Conservation (phyloP, 1,139 yeast genomes). For the Suhomyces terraborum region DNA sequence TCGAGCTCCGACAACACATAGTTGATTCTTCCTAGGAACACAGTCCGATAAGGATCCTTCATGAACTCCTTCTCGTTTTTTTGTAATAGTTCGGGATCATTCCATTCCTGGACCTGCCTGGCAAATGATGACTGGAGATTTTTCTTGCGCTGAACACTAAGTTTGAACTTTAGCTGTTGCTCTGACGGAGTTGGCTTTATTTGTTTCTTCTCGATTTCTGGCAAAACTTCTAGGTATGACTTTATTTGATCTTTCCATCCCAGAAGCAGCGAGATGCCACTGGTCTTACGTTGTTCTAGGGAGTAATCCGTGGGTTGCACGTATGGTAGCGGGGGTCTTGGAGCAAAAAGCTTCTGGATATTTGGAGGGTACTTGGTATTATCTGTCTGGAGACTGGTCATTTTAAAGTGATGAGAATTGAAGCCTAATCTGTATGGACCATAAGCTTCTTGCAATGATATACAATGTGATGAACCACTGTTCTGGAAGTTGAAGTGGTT, state of each 20-base stretch:
- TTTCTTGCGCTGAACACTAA: conserved; percentile 12
- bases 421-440: background rate
- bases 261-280: conserved; percentile 54
- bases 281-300: conserved; percentile 52
- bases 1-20: conserved; percentile 71
- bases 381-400: conserved; percentile 19
- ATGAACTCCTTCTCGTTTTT: conserved; percentile 57
- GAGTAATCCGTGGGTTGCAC: conserved; percentile 57
- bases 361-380: conserved; percentile 56
- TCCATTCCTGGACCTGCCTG: conserved; percentile 45
- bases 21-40: conserved; percentile 73
- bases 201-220: conserved; percentile 30
- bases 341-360: conserved; percentile 65
- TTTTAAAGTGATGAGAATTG: too few species aligned
- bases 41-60: conserved; percentile 73
- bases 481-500: too few species aligned
- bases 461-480: background rate
- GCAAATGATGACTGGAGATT: conserved; percentile 28
- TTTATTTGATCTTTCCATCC: conserved; percentile 35
- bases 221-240: conserved; percentile 28
- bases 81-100: conserved; percentile 52
- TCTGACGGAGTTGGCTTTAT: conserved; percentile 14
- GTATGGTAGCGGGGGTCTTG: conserved; percentile 66
- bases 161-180: conserved; percentile 14
- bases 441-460: too few species aligned